phyloP scores from a whole-genome alignment of 768 basidiomycete genomes.

The Lactarius tabidus region DNA sequence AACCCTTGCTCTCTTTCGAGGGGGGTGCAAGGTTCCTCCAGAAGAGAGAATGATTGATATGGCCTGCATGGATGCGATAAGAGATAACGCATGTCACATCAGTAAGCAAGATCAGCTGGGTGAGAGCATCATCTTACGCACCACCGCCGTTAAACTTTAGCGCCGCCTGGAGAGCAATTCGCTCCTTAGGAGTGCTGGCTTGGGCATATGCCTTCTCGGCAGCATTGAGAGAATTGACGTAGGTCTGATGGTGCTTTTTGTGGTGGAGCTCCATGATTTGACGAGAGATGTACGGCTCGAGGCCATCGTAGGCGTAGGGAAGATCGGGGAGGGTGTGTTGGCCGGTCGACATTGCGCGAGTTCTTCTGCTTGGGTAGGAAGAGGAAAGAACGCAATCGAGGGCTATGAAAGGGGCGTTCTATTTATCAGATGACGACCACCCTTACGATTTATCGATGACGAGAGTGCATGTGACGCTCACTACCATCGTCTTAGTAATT shows the following conservation, averaged over 20 bases:
- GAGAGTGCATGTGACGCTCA: conserved; percentile 9
- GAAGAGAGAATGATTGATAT: conserved; percentile 94
- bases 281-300: conserved; percentile 88
- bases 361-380: conserved; percentile 11
- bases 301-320: conserved; percentile 78
- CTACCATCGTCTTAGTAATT: not conserved
- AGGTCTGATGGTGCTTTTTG: conserved; percentile 93
- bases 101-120: not conserved
- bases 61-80: conserved; percentile 46
- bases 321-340: conserved; percentile 62
- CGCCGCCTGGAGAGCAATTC: conserved; percentile 84
- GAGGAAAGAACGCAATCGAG: conserved; percentile 8
- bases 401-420: conserved; percentile 9
- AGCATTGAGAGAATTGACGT: conserved; percentile 88
- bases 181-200: conserved; percentile 64
- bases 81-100: not conserved
- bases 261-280: conserved; percentile 97
- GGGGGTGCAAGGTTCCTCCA: conserved; percentile 89
- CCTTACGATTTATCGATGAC: conserved; percentile 11
- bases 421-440: conserved; percentile 12
- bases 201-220: conserved; percentile 76
- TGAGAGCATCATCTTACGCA: conserved; percentile 35
- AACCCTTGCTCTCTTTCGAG: conserved; percentile 47
- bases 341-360: conserved; percentile 29
- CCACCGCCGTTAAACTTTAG: conserved; percentile 97